phyloP scores from a whole-genome alignment of 2,329 filamentous ascomycete genomes.

The Aspergillus niger region DNA sequence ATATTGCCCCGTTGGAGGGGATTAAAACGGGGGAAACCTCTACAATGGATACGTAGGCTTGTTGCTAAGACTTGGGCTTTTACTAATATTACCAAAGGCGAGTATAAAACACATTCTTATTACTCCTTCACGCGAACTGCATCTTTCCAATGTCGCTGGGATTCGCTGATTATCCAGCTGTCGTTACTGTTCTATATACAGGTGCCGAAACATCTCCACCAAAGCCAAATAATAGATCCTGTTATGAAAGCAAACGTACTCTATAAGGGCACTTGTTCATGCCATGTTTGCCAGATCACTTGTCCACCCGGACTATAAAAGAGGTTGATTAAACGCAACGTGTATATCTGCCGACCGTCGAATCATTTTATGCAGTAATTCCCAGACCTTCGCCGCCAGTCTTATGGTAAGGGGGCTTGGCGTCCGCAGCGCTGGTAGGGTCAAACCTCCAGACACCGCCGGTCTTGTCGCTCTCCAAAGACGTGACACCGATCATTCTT shows the following conservation, averaged over 20 bases:
- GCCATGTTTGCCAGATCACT: slow-evolving; percentile 2
- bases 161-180: not conserved
- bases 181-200: slow-evolving; percentile 13
- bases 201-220: slow-evolving; percentile 2
- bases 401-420: slow-evolving; percentile 47
- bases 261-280: slow-evolving; percentile 9
- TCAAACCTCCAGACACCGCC: slow-evolving; percentile 72
- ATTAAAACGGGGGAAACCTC: no score
- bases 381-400: slow-evolving; percentile 45
- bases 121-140: not conserved
- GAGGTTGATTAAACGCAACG: slow-evolving; percentile 4
- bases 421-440: slow-evolving; percentile 51
- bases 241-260: slow-evolving; percentile 9
- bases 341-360: not conserved
- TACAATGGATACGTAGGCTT: not conserved
- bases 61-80: not conserved
- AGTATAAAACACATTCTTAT: not conserved
- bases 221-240: slow-evolving; percentile 4
- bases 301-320: slow-evolving; percentile 1
- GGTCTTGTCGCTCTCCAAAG: slow-evolving; percentile 65
- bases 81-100: not conserved
- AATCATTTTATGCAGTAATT: slow-evolving; percentile 18
- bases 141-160: not conserved
- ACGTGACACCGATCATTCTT: slow-evolving; percentile 42
- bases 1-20: not conserved